Evolutionary conservation across 2,329 filamentous ascomycete genomes (phyloP).

Genomic region (Aspergillus ruber): DNA sequence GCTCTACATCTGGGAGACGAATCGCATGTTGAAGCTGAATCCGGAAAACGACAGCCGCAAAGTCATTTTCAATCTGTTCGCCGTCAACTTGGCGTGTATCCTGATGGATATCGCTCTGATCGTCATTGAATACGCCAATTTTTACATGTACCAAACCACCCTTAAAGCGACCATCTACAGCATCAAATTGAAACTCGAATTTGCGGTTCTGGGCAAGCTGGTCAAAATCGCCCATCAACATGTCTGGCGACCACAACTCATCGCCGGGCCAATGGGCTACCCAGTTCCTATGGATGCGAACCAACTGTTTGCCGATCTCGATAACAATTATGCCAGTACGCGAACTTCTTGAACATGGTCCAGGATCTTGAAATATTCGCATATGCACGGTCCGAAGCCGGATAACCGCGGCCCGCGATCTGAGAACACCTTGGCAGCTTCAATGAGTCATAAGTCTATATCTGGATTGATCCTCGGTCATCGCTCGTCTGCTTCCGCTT

Average conservation of each 20-base stretch:
- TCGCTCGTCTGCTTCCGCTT: too few species aligned
- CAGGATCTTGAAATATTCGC: too few species aligned
- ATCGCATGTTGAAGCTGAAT: constrained; percentile 28
- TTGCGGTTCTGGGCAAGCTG: constrained; percentile 46
- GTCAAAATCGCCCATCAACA: constrained; percentile 27
- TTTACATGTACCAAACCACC: constrained; percentile 34
- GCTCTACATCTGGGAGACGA: constrained; percentile 47
- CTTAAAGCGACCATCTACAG: constrained; percentile 32
- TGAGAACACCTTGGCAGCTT: too few species aligned
- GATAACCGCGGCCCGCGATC: too few species aligned
- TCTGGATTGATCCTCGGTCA: too few species aligned
- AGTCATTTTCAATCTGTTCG: constrained; percentile 49
- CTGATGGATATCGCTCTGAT: constrained; percentile 41
- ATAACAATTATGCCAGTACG: neutral
- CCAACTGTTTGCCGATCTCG: neutral
- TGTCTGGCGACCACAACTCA: constrained; percentile 10
- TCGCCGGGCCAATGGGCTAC: neutral
- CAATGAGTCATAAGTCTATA: too few species aligned
- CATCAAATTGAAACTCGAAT: constrained; percentile 46
- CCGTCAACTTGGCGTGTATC: constrained; percentile 44
- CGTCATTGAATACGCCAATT: constrained; percentile 32
- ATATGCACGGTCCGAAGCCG: too few species aligned
- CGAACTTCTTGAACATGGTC: neutral
- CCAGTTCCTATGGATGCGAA: neutral
- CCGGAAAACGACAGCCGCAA: constrained; percentile 20